phyloP scores from a whole-genome alignment of 768 basidiomycete species.

The Sporobolomyces phaffii region DNA sequence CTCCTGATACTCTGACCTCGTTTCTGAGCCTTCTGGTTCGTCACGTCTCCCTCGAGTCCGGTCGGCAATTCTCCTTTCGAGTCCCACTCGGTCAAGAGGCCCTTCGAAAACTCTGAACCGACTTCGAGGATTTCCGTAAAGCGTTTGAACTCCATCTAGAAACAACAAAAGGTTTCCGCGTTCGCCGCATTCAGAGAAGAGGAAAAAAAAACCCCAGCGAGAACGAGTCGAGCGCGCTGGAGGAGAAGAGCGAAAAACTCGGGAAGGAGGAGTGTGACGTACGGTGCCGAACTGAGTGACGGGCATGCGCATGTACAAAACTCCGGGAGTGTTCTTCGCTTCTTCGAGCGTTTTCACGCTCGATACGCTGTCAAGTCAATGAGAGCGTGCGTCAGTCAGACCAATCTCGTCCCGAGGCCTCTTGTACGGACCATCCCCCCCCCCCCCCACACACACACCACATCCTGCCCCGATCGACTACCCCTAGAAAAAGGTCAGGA shows the following conservation, averaged over 20 bases:
- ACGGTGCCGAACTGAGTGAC: slow-evolving; percentile 93
- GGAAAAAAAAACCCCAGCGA: neutral
- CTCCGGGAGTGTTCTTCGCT: slow-evolving; percentile 81
- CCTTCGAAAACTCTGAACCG: slow-evolving; percentile 68
- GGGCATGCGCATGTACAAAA: slow-evolving; percentile 89
- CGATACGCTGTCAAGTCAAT: slow-evolving; percentile 62
- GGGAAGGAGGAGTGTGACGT: slow-evolving; percentile 55
- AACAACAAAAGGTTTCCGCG: neutral
- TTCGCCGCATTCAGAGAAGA: neutral
- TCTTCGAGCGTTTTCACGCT: slow-evolving; percentile 91
- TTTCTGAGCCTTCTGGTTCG: slow-evolving; percentile 51
- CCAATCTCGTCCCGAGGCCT: too few species aligned
- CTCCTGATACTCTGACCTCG: slow-evolving; percentile 37
- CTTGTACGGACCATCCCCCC: too few species aligned
- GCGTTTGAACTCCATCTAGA: slow-evolving; percentile 43
- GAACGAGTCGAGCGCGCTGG: too few species aligned
- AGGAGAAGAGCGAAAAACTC: too few species aligned
- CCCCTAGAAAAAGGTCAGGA: too few species aligned
- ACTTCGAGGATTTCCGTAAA: slow-evolving; percentile 76
- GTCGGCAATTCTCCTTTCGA: slow-evolving; percentile 77
- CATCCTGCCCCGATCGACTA: too few species aligned
- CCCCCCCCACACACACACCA: too few species aligned
- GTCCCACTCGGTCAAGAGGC: slow-evolving; percentile 68
- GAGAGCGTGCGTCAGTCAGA: neutral
- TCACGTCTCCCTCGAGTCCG: slow-evolving; percentile 55